Evolutionary conservation across 352 stramenopile genomes (phyloP), one percentile per base, ranked within the genome.

Genomic region (Phytophthora ramorum): DNA sequence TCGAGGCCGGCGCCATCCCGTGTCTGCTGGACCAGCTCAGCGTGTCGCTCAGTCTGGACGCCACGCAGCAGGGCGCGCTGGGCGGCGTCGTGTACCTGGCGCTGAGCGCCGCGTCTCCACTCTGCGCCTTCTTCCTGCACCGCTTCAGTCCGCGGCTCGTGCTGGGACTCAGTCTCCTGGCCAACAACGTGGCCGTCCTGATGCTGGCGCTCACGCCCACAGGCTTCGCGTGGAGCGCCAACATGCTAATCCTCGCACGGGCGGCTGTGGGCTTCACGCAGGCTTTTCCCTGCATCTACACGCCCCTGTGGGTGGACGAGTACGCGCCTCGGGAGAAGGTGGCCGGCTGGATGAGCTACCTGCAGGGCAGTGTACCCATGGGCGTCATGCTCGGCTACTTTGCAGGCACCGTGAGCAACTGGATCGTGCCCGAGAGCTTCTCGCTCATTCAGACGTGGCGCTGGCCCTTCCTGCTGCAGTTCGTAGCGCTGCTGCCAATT

Each of bases 301-400:
- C 87, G 60, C 87, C 87, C 38, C 66, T 95, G 3, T 95, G 87
- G 87, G 87, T 95, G 51, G 83, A 95, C 56, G 85, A 92, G 58
- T 95, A 93, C 62, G 86, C 84, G 45, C 85, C 87, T 3, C 58
- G 85, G 5, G 85, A 89, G 38, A 89, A 91, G 46, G 82, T 92
- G 1, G 85, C 83, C 0, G 81, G 81, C 7, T 95, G 87, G 85
- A 94, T 95, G 85, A 93, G 83, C 58, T 95, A 92, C 32, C 61
- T 95, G 17, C 87, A 95, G 58, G 87, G 83, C 35, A 92, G 82
- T 20, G 84, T 93, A 17, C 85, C 87, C 26, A 89, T 95, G 74
- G 87, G 87, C 48, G 83, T 95, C 66, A 95, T 92, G 85, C 76
- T 95, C 53, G 87, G 87, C 16, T 95, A 95, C 56, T 92, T 95